Base-by-base conservation (phyloP, 148 eudicot genomes). In the Mesembryanthemum crystallinum region DNA sequence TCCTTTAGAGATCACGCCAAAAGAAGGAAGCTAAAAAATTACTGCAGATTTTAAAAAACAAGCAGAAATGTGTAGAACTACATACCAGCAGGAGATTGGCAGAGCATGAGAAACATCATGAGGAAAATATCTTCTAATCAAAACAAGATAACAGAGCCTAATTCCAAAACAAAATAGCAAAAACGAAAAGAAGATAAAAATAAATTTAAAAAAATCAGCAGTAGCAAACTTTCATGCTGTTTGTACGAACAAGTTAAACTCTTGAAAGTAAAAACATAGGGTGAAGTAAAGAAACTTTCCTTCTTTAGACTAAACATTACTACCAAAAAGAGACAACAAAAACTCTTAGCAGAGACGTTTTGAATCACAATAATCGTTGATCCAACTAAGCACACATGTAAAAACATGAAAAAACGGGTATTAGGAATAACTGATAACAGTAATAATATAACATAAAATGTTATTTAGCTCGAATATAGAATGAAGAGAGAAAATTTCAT, bases 101-200 rank as follows among this genome's bases (percentile, higher is more conserved):
- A 78, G n/a, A n/a, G 98, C 89, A 62, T 97, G 98, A 35, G 97
- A 80, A 28, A 96, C 88, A 81, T 96, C 99, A 65, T 96, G 98
- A 28, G 99, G 98, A 83, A 89, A 60, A 81, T 92, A 96, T 67
- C 99, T 92, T 77, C 60, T 73, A 68, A 71, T 68, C 49, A 13
- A 74, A 89, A 92, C 85, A 96, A 91, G 97, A 71, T 33, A 68
- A 33, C 62, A 54, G n/a, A 9, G 49, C 4, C 37, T 6, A 58
- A 23, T 23, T 59, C 51, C 52, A 72, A 9, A 42, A 30, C 4
- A 59, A 37, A 15, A 76, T 57, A 39, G 23, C 58, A 78, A 57
- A 73, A 69, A 27, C n/a, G 10, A 30, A 67, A 7, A 18, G 29
- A 27, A 35, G n/a, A 18, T 52, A 12, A 61, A 3, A 21, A 60